Conservation (phyloP, 192 early-diverging fungal species). For the Backusella luteola region DNA sequence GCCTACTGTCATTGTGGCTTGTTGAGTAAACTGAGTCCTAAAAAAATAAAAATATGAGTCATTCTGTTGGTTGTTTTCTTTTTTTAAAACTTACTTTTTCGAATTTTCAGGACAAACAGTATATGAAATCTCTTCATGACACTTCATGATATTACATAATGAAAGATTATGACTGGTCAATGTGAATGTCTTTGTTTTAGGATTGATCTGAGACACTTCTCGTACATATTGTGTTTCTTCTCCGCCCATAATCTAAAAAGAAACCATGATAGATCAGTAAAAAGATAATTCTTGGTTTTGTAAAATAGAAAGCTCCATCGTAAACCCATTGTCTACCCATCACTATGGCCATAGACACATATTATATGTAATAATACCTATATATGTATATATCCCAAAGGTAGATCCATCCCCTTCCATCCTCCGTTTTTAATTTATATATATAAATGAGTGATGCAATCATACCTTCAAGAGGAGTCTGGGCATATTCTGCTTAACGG, state of each 20-base stretch:
- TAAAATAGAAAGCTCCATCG: not conserved
- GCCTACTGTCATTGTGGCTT: slow-evolving; percentile 79
- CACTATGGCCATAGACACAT: not conserved
- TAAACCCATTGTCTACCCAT: not conserved
- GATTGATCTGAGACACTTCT: slow-evolving; percentile 87
- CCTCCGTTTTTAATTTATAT: not conserved
- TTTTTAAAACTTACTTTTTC: slow-evolving; percentile 23
- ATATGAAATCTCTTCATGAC: slow-evolving; percentile 83
- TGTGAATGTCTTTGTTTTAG: slow-evolving; percentile 61
- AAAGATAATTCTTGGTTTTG: slow-evolving; percentile 2
- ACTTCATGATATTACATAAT: slow-evolving; percentile 78
- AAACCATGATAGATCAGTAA: not conserved
- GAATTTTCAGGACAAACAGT: slow-evolving; percentile 55
- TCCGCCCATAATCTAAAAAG: slow-evolving; percentile 60
- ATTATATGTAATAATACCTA: not conserved
- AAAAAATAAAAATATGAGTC: not conserved
- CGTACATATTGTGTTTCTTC: slow-evolving; percentile 75
- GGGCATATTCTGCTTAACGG: slow-evolving; percentile 83
- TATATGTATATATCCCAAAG: not conserved
- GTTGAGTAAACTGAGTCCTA: slow-evolving; percentile 75
- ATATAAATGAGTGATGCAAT: not conserved
- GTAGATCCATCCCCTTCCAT: not conserved
- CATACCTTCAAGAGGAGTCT: slow-evolving; percentile 60
- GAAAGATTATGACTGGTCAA: slow-evolving; percentile 84
- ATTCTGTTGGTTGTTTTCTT: not conserved